These are phyloP conservation scores for Blastobotrys buckinghamii DNA, from an alignment of 1,139 yeast species.

Conservation along the genomic window DNA sequence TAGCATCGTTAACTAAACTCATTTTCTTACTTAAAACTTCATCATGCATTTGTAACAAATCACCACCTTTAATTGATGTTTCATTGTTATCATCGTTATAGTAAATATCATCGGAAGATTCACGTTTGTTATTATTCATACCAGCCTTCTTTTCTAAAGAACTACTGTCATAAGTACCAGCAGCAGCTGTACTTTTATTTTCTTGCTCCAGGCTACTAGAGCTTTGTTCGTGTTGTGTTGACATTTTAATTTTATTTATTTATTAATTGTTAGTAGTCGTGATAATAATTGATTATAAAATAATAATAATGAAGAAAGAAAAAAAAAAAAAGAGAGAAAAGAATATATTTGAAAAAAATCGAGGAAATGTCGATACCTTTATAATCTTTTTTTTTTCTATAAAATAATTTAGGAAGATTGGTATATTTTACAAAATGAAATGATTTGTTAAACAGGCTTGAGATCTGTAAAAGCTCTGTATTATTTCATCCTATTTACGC, in stretches of 20 bases:
- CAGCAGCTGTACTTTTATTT: neutral
- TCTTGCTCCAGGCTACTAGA: neutral
- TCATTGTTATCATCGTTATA: slow-evolving; percentile 7
- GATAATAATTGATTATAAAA: neutral
- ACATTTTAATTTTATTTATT: neutral
- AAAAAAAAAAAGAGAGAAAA: neutral
- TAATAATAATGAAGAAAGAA: neutral
- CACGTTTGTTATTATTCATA: slow-evolving; percentile 1
- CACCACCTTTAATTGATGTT: slow-evolving; percentile 12
- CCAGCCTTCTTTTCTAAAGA: neutral
- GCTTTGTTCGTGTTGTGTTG: neutral
- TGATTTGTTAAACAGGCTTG: too few relatives aligned
- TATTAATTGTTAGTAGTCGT: neutral
- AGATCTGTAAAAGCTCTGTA: too few relatives aligned
- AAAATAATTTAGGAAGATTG: too few relatives aligned
- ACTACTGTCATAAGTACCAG: neutral
- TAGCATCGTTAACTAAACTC: slow-evolving; percentile 27
- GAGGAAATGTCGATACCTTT: neutral
- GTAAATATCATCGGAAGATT: slow-evolving; percentile 4
- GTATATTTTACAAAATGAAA: too few relatives aligned
- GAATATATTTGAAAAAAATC: neutral
- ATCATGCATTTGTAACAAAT: slow-evolving; percentile 4
- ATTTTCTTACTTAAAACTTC: slow-evolving; percentile 21
- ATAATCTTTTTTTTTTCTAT: neutral
- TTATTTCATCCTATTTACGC: too few relatives aligned